These are phyloP conservation scores for Penicillium nordicum DNA, from an alignment of 2,329 filamentous ascomycete genomes.

Conservation along the genomic window DNA sequence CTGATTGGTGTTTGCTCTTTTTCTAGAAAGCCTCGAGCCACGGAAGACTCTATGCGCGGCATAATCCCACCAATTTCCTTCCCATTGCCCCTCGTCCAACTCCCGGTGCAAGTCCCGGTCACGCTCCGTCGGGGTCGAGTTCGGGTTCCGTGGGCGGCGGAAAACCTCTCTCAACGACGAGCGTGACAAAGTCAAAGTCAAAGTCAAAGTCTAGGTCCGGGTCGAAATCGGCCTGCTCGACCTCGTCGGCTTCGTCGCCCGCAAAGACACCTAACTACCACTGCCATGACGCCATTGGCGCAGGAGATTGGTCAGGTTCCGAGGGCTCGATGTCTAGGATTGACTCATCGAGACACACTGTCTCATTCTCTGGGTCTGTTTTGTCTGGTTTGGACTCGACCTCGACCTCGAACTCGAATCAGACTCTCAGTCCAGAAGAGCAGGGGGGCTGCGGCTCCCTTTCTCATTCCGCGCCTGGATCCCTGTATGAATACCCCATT, in stretches of 20 bases:
- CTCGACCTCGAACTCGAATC: no score
- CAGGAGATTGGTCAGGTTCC: constrained; percentile 20
- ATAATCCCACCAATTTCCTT: constrained; percentile 20
- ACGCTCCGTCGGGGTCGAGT: not conserved
- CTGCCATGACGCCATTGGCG: constrained; percentile 5
- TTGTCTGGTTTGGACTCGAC: not conserved
- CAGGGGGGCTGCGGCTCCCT: not conserved
- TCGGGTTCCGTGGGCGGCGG: not conserved
- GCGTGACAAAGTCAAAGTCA: not conserved
- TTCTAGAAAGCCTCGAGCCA: constrained; percentile 24
- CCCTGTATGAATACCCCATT: constrained; percentile 9
- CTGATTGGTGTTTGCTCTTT: constrained; percentile 19
- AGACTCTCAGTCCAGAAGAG: not conserved
- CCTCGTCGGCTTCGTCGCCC: not conserved
- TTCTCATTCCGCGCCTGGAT: constrained; percentile 11
- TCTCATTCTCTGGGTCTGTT: not conserved
- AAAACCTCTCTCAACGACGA: not conserved
- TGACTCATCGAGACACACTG: not conserved
- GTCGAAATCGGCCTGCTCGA: constrained; percentile 11
- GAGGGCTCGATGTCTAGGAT: constrained; percentile 8
- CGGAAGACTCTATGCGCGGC: constrained; percentile 22
- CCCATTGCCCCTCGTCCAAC: constrained; percentile 21
- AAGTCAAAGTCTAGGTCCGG: constrained; percentile 13
- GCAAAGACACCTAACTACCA: not conserved
- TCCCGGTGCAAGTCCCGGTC: not conserved